Base-by-base conservation (phyloP, 106 monocot genomes). In the Dendrobium catenatum region DNA sequence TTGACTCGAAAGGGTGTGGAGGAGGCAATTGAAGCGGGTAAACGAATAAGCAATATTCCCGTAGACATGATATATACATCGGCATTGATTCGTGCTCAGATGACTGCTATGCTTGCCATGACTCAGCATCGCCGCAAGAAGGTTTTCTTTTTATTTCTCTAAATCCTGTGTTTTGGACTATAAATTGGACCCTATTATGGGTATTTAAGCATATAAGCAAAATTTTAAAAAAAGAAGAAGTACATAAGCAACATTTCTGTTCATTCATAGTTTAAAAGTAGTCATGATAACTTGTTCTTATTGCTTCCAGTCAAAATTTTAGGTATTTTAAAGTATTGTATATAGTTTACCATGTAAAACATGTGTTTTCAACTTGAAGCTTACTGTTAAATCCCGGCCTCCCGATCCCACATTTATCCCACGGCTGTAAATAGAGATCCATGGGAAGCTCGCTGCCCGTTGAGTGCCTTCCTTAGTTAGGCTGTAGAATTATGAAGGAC, bases 91-190 rank as follows among this genome's bases (percentile, higher is more conserved):
- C 98, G 98, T 86, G 94, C 98, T 24, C 94, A 98, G 68, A 98
- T 98, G 98, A 98, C 98, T 80, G 98, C 98, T 72, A 95, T 98
- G 98, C 95, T 98, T 88, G 98, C 95, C 83, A 93, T 98, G 98
- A 93, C 93, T 59, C 98, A 98, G 76, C 98, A 98, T 86, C 93
- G 98, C 51, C 83, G 89, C 68, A 94, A 91, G 86, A 98, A 94
- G 93, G 94, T 96, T 73, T 24, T 51, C 70, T 80, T 77, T 0
- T 44, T 18, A 37, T 22, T 18, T 78, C 24, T 75, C 46, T 75
- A 2, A 72, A 27, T 40, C n/a, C 67, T 58, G 46, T 46, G 5
- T 6, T 46, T 46, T 46, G 9, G 46, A 46, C 46, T 46, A 46
- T 46, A 58, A 72, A 18, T 58, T 10, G 8, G 46, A 56, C 31